Percentiles rank a stretch among this genome's conserved stretches.
phyloP scores from a whole-genome alignment of 2,329 filamentous ascomycete species.

The Talaromyces piceae region DNA sequence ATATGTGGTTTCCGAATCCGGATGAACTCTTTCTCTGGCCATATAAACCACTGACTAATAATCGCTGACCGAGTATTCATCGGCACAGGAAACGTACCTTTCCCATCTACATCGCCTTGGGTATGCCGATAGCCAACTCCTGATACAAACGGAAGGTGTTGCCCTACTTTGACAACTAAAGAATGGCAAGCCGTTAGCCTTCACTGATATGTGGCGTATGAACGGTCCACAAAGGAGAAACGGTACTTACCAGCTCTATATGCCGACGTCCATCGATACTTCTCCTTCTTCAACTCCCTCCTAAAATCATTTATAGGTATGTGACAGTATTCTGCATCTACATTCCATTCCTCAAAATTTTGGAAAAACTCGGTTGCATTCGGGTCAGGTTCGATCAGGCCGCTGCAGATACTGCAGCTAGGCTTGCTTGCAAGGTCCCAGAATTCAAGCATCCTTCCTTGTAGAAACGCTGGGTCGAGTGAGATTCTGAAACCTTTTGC shows the following conservation, averaged over 20 bases:
- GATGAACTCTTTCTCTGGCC: neutral
- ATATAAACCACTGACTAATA: neutral
- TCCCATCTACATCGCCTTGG: neutral
- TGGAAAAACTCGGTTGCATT: neutral
- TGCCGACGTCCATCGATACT: constrained; percentile 3
- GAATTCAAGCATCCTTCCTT: neutral
- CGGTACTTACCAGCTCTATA: constrained; percentile 7
- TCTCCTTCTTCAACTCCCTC: neutral
- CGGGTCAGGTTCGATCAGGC: neutral
- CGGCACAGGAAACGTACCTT: neutral
- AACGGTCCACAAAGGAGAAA: too few species aligned
- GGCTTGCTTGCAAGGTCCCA: neutral
- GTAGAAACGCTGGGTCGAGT: too few species aligned
- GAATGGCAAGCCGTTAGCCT: neutral
- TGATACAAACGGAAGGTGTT: neutral
- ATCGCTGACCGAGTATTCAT: neutral
- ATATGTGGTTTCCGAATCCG: constrained; percentile 1
- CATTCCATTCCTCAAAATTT: neutral
- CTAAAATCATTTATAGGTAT: neutral
- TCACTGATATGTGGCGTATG: too few species aligned
- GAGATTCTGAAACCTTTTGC: too few species aligned
- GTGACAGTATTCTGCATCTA: neutral
- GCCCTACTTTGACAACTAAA: neutral
- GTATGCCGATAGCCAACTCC: constrained; percentile 3
- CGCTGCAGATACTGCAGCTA: constrained; percentile 3